Base-by-base conservation (phyloP, 306 rosid species). In the Dryas drummondii region DNA sequence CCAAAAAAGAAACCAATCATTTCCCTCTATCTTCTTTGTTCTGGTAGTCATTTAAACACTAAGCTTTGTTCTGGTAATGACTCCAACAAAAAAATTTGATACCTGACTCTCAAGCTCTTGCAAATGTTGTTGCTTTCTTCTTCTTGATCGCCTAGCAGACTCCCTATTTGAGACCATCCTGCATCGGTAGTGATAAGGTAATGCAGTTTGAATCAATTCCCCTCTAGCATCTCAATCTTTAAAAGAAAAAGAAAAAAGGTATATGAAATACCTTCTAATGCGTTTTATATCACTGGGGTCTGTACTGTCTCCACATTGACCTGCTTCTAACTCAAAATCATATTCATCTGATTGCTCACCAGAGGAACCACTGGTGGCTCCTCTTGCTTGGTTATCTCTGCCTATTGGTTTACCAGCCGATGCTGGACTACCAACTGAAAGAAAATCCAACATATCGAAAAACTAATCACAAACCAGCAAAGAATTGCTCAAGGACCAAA, bases 91-190 rank as follows among this genome's bases (percentile, higher is more conserved):
- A 40, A 4, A n/a, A 42, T 66, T 13, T 45, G 6, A 4, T 87
- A 94, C 99, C 97, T 92, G 97, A 15, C 32, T 12, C 85, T 86
- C 98, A 26, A 96, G 97, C 15, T 88, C 96, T 16, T 72, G 44
- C 78, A 92, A 73, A 27, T 92, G 89, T 0, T 88, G 92, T 72
- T 92, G 99, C 76, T 86, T 96, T 82, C 97, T 84, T 87, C 76
- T 76, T 80, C 99, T 88, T 7, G 99, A 96, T 65, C 97, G 88
- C 83, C 87, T 82, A 15, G 99, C 99, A 40, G 97, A 96, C 44
- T 89, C 88, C 63, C 97, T 82, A 45, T 96, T 96, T 1, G 97
- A 96, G 71, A 32, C 67, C 96, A 71, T 96, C 82, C 99, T 94
- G 86, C 63, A 79, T 32, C 74, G 41, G 57, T 71, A 50, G 22